Evolutionary conservation across 352 stramenopile species (phyloP), one percentile per base, ranked within the genome.

Genomic region (Globisporangium carolinianum): DNA sequence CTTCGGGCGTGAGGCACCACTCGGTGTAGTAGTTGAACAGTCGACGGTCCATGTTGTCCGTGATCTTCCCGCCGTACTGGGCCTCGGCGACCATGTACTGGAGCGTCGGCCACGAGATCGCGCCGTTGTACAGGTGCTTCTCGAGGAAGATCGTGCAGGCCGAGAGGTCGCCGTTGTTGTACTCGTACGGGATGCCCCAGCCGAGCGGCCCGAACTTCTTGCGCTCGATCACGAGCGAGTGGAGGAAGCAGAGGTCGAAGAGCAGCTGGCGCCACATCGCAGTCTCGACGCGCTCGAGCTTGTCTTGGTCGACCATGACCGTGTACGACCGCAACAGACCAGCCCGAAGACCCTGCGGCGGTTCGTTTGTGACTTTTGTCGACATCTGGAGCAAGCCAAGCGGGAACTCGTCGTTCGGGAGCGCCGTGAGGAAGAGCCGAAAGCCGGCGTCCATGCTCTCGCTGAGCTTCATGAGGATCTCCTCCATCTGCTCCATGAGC

Each of bases 41-140:
- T 18, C 96, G 79, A 0, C 97, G 93, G 65, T 99, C 97, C 68
- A 99, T 86, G 58, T 98, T 98, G 74, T 99, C 97, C 9, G 97
- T 99, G 66, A 99, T 99, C 69, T 99, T 99, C 64, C 97, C 96
- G 47, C 97, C 97, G 73, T 99, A 99, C 66, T 99, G 94, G 11
- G 98, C 96, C 70, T 99, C 97, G 8, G 92, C 90, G 35, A 99
- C 96, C 95, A 99, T 99, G 74, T 99, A 99, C 80, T 98, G 94
- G 59, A 99, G 91, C 24, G 97, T 99, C 7, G 87, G 86, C 97
- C 97, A 99, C 59, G 92, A 98, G 67, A 99, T 98, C 47, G 94
- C 94, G 2, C 94, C 96, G 65, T 98, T 98, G 83, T 99, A 99
- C 53, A 99, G 61, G 64, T 99, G 96, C 65, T 98, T 99, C 73